Conservation (phyloP, 345 rosid genomes). For the Isatis tinctoria region DNA sequence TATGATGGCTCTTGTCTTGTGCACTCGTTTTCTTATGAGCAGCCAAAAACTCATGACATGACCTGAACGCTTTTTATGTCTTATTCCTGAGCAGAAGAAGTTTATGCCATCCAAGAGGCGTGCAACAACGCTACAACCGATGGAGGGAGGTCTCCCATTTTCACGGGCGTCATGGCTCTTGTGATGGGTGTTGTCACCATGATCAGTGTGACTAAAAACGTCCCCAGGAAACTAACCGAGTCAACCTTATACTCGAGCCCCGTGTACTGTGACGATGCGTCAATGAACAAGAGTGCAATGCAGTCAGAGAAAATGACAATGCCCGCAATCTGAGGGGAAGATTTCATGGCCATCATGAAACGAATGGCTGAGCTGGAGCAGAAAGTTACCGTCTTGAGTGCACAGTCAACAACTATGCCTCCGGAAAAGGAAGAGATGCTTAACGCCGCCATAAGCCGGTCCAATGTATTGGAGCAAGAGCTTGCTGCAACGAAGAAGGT, state of each 20-base stretch:
- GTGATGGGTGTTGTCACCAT: constrained; percentile 78
- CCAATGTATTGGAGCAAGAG: constrained; percentile 73
- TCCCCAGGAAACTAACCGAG: constrained; percentile 66
- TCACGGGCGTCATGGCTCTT: constrained; percentile 79
- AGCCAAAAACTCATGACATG: neutral
- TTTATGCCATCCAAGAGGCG: constrained; percentile 30
- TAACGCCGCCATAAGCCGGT: constrained; percentile 61
- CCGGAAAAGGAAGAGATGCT: constrained; percentile 82
- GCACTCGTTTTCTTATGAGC: neutral
- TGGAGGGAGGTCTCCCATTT: constrained; percentile 48
- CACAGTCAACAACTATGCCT: constrained; percentile 53
- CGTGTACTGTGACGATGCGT: constrained; percentile 35
- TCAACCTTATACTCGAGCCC: constrained; percentile 54
- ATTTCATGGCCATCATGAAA: constrained; percentile 57
- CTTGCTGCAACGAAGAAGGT: constrained; percentile 81
- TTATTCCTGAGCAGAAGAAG: constrained; percentile 38
- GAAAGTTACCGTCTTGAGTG: constrained; percentile 46
- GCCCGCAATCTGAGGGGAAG: constrained; percentile 42
- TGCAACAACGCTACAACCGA: constrained; percentile 42
- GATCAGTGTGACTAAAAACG: constrained; percentile 67
- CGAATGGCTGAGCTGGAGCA: constrained; percentile 86
- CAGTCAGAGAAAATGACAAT: constrained; percentile 29
- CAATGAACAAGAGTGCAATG: constrained; percentile 34
- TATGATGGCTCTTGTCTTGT: constrained; percentile 17
- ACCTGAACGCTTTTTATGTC: neutral